A percentile compares a stretch with the other conserved stretches of the same genome.
phyloP scores from a whole-genome alignment of 2,329 filamentous ascomycete species.

The Paraconiothyrium brasiliense region DNA sequence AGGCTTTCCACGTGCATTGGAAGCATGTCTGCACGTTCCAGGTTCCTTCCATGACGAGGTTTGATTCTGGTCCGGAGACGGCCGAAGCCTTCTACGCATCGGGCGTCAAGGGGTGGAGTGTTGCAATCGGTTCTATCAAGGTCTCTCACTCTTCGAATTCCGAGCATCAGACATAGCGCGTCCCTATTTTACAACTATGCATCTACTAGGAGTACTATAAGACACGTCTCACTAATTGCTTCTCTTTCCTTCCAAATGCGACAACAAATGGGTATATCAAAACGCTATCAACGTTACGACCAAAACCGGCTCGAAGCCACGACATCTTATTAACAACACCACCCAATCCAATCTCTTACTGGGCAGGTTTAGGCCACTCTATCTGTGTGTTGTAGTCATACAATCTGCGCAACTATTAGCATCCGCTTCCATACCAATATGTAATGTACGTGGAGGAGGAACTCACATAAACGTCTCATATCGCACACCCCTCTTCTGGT shows the following conservation, averaged over 20 bases:
- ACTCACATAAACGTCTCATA: conserved; percentile 47
- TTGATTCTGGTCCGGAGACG: no score
- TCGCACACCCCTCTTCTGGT: conserved; percentile 39
- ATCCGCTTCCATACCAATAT: background rate
- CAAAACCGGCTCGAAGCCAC: background rate
- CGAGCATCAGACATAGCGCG: no score
- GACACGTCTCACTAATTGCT: no score
- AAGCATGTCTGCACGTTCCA: no score
- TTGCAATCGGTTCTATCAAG: no score
- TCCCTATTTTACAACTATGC: no score
- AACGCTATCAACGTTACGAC: conserved; percentile 1
- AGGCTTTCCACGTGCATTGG: no score
- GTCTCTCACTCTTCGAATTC: no score
- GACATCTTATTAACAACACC: background rate
- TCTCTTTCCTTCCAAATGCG: background rate
- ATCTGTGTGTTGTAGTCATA: conserved; percentile 27
- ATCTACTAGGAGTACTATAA: no score
- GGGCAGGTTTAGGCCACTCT: conserved; percentile 25
- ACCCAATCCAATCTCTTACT: background rate
- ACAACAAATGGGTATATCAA: conserved; percentile 7
- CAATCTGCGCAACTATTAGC: conserved; percentile 19
- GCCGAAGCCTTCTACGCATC: no score
- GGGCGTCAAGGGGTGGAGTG: no score
- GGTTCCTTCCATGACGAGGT: no score
- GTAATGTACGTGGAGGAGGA: background rate